Evolutionary conservation across 148 eudicot genomes (phyloP).

Genomic region (Spergularia marina): DNA sequence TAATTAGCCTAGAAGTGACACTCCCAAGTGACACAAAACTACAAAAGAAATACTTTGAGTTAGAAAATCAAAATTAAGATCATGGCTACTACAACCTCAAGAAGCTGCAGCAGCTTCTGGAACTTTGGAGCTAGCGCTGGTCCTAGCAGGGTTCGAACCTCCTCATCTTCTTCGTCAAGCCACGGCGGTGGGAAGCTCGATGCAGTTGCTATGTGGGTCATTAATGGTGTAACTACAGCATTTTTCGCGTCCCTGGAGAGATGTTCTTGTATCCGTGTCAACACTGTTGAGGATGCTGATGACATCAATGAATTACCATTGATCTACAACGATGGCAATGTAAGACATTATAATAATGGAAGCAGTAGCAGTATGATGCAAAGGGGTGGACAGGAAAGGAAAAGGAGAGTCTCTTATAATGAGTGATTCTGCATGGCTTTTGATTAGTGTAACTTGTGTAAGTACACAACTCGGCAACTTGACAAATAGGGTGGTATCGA

Average conservation of each 20-base stretch:
- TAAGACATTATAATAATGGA: neutral
- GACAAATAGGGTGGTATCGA: neutral
- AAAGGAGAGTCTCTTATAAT: neutral
- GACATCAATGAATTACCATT: constrained; percentile 36
- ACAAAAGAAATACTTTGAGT: neutral
- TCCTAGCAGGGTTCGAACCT: neutral
- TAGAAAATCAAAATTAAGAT: neutral
- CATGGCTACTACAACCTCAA: constrained; percentile 35
- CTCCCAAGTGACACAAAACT: neutral
- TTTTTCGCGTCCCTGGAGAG: constrained; percentile 47
- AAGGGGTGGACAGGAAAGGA: constrained; percentile 19
- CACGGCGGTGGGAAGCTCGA: constrained; percentile 22
- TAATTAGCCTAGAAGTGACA: no score
- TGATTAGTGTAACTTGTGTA: no score
- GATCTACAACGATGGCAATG: constrained; percentile 31
- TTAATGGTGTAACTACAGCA: constrained; percentile 36
- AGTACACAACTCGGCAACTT: no score
- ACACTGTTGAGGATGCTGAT: constrained; percentile 42
- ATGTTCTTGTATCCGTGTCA: constrained; percentile 46
- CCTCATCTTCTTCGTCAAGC: constrained; percentile 1
- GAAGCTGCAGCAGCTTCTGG: constrained; percentile 35
- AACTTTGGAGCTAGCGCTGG: constrained; percentile 13
- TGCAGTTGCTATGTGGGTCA: constrained; percentile 41
- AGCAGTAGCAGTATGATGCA: neutral
- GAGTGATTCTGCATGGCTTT: no score